Conservation (phyloP, 306 rosid genomes). For the Glycyrrhiza uralensis region DNA sequence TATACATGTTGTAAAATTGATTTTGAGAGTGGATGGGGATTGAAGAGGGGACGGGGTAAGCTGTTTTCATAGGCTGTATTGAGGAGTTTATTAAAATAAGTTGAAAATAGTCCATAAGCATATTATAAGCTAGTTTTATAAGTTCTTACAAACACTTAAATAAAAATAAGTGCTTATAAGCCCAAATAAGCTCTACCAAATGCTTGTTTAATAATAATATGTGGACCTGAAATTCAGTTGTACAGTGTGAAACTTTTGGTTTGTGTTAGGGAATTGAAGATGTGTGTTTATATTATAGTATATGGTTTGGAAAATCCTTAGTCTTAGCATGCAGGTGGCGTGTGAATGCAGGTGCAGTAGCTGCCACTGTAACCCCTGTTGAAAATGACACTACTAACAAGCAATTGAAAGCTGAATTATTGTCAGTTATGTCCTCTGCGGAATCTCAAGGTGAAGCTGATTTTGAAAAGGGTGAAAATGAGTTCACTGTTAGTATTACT, state of each 20-base stretch:
- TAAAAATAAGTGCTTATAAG: too few species aligned
- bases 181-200: too few species aligned
- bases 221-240: background rate
- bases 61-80: too few species aligned
- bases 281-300: background rate
- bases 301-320: background rate
- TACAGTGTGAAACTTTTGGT: background rate
- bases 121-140: too few species aligned
- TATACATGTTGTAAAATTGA: too few species aligned
- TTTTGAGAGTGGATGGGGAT: too few species aligned
- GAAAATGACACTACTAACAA: constrained; percentile 36
- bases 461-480: constrained; percentile 37
- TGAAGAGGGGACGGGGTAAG: too few species aligned
- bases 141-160: too few species aligned
- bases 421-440: constrained; percentile 29
- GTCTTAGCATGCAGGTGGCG: background rate
- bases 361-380: constrained; percentile 39
- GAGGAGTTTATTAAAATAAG: too few species aligned
- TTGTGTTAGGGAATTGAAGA: background rate
- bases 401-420: constrained; percentile 44
- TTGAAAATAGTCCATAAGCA: too few species aligned
- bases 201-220: background rate
- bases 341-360: constrained; percentile 44
- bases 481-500: constrained; percentile 65
- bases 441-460: constrained; percentile 29